Evolutionary conservation across 2,329 filamentous ascomycete species (phyloP).

Genomic region (Alternaria alternata): DNA sequence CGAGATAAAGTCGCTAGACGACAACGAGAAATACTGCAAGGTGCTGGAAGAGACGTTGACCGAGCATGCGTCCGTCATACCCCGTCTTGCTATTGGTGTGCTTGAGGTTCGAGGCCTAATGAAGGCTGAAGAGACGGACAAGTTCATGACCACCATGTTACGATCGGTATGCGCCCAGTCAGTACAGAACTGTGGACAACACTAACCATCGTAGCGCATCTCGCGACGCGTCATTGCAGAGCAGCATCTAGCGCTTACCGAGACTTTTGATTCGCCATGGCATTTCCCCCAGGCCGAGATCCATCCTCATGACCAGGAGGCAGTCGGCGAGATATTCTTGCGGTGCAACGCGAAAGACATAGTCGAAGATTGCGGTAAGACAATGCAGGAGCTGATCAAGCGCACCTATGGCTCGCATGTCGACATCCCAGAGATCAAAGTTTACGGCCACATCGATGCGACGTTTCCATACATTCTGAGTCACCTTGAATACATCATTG

Average conservation of each 20-base stretch:
- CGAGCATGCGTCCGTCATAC: slow-evolving; percentile 92
- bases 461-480: slow-evolving; percentile 96
- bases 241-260: slow-evolving; percentile 92
- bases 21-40: slow-evolving; percentile 88
- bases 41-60: slow-evolving; percentile 80
- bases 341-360: slow-evolving; percentile 92
- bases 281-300: slow-evolving; percentile 80
- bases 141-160: slow-evolving; percentile 93
- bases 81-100: slow-evolving; percentile 92
- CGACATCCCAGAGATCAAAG: slow-evolving; percentile 78
- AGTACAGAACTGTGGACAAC: not conserved
- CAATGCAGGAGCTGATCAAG: slow-evolving; percentile 76
- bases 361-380: slow-evolving; percentile 79
- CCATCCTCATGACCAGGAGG: slow-evolving; percentile 71
- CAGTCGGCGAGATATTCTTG: slow-evolving; percentile 94
- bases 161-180: slow-evolving; percentile 72
- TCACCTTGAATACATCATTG: slow-evolving; percentile 96
- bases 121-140: slow-evolving; percentile 81
- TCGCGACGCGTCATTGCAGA: slow-evolving; percentile 96
- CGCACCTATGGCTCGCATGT: slow-evolving; percentile 76
- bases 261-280: slow-evolving; percentile 90
- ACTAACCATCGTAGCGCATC: slow-evolving; percentile 70
- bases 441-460: slow-evolving; percentile 85
- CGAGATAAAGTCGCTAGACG: slow-evolving; percentile 83
- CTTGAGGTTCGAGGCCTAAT: slow-evolving; percentile 88